Percentiles rank a stretch among this genome's conserved stretches.
These are phyloP conservation scores for Botrytis byssoidea DNA, from an alignment of 2,329 filamentous ascomycete genomes.

Conservation along the genomic window DNA sequence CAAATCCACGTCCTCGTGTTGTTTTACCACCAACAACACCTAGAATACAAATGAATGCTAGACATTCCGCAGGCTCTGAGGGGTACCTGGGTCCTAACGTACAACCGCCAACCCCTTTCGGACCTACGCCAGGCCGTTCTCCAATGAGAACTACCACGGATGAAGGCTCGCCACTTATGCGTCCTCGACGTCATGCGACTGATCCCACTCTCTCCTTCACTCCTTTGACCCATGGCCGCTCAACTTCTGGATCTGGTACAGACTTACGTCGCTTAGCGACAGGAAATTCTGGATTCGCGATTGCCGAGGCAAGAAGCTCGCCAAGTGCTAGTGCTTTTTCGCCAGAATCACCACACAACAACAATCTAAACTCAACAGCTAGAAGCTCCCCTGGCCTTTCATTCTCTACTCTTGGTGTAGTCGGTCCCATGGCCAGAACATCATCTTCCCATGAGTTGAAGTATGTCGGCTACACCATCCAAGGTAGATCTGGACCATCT, in stretches of 20 bases:
- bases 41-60: neutral
- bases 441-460: neutral
- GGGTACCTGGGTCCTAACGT: neutral
- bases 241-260: neutral
- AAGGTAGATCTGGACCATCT: neutral
- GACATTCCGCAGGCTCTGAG: neutral
- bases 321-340: neutral
- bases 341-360: too few species aligned
- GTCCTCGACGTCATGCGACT: neutral
- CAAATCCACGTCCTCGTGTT: neutral
- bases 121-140: neutral
- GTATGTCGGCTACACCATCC: neutral
- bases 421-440: neutral
- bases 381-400: slow-evolving; percentile 5
- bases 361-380: neutral
- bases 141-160: slow-evolving; percentile 7
- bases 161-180: slow-evolving; percentile 15
- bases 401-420: neutral
- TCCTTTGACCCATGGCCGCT: neutral
- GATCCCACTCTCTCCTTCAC: neutral
- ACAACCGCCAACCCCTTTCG: neutral
- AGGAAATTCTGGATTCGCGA: neutral
- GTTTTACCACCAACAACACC: neutral
- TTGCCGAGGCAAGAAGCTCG: neutral
- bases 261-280: neutral